phyloP scores from a whole-genome alignment of 2,329 filamentous ascomycete species.

The Didymellaceae sp. region DNA sequence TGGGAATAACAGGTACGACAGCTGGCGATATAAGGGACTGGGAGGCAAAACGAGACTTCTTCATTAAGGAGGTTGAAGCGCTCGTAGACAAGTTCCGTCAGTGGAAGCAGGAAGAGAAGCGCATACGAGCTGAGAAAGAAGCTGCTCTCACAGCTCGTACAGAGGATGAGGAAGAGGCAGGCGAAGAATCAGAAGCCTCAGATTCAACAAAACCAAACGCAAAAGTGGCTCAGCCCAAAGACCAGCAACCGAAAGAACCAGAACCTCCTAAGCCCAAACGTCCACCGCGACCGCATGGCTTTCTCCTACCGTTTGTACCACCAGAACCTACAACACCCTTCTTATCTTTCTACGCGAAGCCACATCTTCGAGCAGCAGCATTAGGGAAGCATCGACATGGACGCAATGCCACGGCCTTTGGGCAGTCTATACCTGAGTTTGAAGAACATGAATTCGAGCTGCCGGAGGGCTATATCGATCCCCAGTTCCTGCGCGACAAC shows the following conservation, averaged over 20 bases:
- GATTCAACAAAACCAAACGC: constrained; percentile 29
- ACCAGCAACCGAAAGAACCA: constrained; percentile 55
- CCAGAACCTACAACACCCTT: constrained; percentile 66
- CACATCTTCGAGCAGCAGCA: constrained; percentile 78
- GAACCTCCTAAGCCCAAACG: constrained; percentile 39
- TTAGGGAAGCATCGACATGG: constrained; percentile 74
- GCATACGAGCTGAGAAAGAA: constrained; percentile 77
- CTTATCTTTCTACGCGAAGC: constrained; percentile 85
- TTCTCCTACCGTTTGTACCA: constrained; percentile 35
- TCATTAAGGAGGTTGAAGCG: constrained; percentile 80
- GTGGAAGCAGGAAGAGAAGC: constrained; percentile 91
- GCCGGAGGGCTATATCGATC: constrained; percentile 67
- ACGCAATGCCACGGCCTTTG: constrained; percentile 79
- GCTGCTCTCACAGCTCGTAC: constrained; percentile 61
- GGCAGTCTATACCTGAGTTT: constrained; percentile 77
- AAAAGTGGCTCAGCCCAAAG: constrained; percentile 20
- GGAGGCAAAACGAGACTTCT: constrained; percentile 83
- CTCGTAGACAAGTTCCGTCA: constrained; percentile 86
- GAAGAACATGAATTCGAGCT: constrained; percentile 75
- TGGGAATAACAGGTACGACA: constrained; percentile 86
- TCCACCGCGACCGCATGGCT: constrained; percentile 42
- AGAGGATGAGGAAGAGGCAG: constrained; percentile 51
- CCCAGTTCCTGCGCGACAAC: constrained; percentile 58
- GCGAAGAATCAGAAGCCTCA: constrained; percentile 48
- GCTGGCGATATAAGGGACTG: constrained; percentile 86